A percentile compares a stretch with the other conserved stretches of the same genome.
Conservation (phyloP, 2,329 filamentous ascomycete genomes). For the Aspergillus udagawae region DNA sequence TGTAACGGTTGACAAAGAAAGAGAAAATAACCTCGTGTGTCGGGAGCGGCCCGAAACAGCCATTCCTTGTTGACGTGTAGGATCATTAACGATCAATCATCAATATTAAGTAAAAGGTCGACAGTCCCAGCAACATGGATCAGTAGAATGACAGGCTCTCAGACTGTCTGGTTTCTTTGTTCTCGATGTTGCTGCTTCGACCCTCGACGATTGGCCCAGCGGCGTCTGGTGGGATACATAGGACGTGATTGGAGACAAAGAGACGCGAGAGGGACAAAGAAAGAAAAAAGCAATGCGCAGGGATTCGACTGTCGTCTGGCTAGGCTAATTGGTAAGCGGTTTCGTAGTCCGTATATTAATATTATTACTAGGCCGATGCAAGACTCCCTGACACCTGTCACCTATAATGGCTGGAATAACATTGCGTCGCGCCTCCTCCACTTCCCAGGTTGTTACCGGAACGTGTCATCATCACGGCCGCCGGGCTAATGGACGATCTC, state of each 20-base stretch:
- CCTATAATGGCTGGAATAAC: not conserved
- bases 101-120: slow-evolving; percentile 7
- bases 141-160: slow-evolving; percentile 10
- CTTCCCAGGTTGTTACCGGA: not conserved
- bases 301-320: not conserved
- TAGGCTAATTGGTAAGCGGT: not conserved
- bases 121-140: slow-evolving; percentile 14
- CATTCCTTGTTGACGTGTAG: slow-evolving; percentile 10
- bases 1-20: not conserved
- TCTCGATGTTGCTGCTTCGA: not conserved
- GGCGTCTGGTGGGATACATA: not conserved
- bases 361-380: not conserved
- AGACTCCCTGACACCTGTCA: not conserved
- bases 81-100: slow-evolving; percentile 5
- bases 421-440: not conserved
- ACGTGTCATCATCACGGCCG: not conserved
- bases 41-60: slow-evolving; percentile 17
- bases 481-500: slow-evolving; percentile 18
- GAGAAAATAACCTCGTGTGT: not conserved
- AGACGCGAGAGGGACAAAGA: not conserved
- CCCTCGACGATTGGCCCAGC: not conserved
- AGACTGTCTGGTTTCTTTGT: slow-evolving; percentile 11
- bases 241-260: not conserved
- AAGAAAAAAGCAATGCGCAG: not conserved
- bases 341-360: not conserved